Conservation (phyloP, 345 rosid species). For the Heritiera littoralis region DNA sequence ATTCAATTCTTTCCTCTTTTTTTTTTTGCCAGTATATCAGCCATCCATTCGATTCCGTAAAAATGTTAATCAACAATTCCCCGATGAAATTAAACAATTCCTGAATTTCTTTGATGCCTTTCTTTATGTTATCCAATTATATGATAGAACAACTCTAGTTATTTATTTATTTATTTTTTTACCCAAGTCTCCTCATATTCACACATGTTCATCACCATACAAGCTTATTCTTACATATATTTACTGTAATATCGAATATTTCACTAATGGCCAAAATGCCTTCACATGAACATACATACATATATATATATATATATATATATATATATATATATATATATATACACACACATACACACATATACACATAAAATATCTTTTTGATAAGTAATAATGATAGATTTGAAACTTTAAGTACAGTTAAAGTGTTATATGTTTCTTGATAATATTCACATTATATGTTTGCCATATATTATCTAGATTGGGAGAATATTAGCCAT, state of each 20-base stretch:
- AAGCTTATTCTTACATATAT: not conserved
- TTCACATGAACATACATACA: no score
- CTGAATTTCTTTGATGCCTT: not conserved
- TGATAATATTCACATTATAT: not conserved
- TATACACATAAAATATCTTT: not conserved
- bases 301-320: no score
- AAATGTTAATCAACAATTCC: no score
- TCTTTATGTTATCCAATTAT: not conserved
- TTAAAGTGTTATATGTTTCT: not conserved
- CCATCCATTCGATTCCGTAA: no score
- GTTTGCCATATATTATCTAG: not conserved
- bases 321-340: no score
- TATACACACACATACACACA: no score
- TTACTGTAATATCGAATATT: no score
- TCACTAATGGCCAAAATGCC: no score
- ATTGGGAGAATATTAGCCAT: constrained; percentile 4
- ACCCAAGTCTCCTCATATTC: not conserved
- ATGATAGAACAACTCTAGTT: not conserved
- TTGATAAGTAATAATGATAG: not conserved
- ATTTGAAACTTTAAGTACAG: not conserved
- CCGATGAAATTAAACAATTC: not conserved
- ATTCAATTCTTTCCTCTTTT: no score
- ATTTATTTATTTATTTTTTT: not conserved
- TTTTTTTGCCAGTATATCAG: no score
- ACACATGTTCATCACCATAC: not conserved